These are phyloP conservation scores for Meripilus lineatus DNA, from an alignment of 1,284 basidiomycete species.

Conservation along the genomic window DNA sequence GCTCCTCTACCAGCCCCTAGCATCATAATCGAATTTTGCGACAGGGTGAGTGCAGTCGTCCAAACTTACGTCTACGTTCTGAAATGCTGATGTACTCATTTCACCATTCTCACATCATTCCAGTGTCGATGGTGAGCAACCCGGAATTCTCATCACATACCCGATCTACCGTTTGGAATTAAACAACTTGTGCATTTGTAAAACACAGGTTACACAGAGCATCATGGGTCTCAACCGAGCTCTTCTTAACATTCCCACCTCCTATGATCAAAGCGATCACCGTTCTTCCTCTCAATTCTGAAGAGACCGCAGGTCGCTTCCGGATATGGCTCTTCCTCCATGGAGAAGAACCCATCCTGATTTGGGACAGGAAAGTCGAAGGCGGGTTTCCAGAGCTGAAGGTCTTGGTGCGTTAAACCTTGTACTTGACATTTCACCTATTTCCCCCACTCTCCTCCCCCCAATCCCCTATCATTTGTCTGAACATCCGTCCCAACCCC, in stretches of 20 bases:
- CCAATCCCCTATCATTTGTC: background rate
- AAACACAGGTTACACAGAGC: slow-evolving; percentile 74
- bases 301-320: slow-evolving; percentile 85
- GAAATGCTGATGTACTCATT: background rate
- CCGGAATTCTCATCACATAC: too few relatives aligned
- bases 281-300: slow-evolving; percentile 69
- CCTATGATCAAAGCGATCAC: slow-evolving; percentile 63
- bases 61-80: too few relatives aligned
- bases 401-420: slow-evolving; percentile 59
- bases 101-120: slow-evolving; percentile 6
- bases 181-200: slow-evolving; percentile 3
- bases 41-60: slow-evolving; percentile 54
- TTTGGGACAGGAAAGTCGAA: slow-evolving; percentile 84
- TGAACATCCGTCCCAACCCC: too few relatives aligned
- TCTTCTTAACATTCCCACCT: slow-evolving; percentile 84
- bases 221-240: slow-evolving; percentile 84
- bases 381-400: slow-evolving; percentile 90
- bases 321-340: slow-evolving; percentile 73
- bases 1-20: slow-evolving; percentile 38
- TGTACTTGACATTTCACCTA: background rate
- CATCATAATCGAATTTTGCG: slow-evolving; percentile 80
- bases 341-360: slow-evolving; percentile 35
- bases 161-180: too few relatives aligned
- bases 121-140: slow-evolving; percentile 72
- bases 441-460: background rate